A percentile compares a stretch with the other conserved stretches of the same genome.
These are phyloP conservation scores for Prunus padus DNA, from an alignment of 306 rosid genomes.

Conservation along the genomic window DNA sequence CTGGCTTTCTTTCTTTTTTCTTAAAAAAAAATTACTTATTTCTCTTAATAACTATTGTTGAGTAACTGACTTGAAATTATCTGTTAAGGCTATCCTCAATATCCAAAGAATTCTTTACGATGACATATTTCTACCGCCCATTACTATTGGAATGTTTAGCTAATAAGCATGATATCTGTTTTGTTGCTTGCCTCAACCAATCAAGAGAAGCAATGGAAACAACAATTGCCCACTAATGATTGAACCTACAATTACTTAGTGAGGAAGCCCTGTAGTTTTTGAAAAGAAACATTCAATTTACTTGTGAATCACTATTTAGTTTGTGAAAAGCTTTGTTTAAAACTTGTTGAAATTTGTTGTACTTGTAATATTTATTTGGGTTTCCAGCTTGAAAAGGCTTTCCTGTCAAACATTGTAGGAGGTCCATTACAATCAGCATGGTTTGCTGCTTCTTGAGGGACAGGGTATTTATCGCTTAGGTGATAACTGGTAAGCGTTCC, in stretches of 20 bases:
- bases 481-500: slow-evolving; percentile 70
- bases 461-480: slow-evolving; percentile 94
- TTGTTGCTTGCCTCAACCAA: background rate
- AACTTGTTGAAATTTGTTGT: background rate
- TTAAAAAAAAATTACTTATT: too few species aligned
- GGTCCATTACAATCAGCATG: slow-evolving; percentile 96
- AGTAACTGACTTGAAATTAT: background rate
- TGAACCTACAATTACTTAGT: background rate
- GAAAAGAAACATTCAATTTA: background rate
- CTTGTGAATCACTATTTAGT: background rate
- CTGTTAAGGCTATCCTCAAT: background rate
- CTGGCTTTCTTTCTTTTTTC: too few species aligned
- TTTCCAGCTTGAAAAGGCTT: slow-evolving; percentile 12
- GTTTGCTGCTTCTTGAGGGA: slow-evolving; percentile 88
- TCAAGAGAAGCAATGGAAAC: background rate
- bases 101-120: background rate
- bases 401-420: slow-evolving; percentile 48
- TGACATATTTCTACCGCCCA: background rate
- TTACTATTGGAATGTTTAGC: background rate
- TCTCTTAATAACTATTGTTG: background rate
- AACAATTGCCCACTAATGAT: background rate
- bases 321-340: background rate
- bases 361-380: slow-evolving; percentile 2
- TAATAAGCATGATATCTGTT: background rate
- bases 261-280: background rate